phyloP scores from a whole-genome alignment of 495 filamentous ascomycete genomes.

The Schizothecium vesticola region DNA sequence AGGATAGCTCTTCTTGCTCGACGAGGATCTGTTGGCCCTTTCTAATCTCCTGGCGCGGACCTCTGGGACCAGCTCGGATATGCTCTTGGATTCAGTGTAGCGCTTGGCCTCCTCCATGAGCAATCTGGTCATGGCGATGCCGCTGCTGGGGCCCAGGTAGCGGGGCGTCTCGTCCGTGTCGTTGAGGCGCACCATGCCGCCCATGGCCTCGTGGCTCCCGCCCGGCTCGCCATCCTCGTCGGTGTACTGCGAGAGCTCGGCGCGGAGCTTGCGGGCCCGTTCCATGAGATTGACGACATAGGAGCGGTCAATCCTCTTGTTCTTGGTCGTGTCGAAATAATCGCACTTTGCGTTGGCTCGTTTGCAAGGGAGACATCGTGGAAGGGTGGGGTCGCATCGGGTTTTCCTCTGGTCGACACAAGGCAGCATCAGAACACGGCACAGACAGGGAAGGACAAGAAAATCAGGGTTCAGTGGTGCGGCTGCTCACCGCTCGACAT shows the following conservation, averaged over 20 bases:
- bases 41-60: constrained; percentile 34
- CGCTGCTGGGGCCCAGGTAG: constrained; percentile 86
- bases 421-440: not conserved
- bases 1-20: constrained; percentile 57
- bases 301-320: constrained; percentile 67
- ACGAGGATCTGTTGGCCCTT: constrained; percentile 24
- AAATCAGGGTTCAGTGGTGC: not conserved
- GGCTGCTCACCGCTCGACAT: constrained; percentile 67
- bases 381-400: constrained; percentile 84
- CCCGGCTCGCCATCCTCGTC: constrained; percentile 60
- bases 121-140: constrained; percentile 85
- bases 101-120: constrained; percentile 93
- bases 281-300: constrained; percentile 87
- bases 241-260: constrained; percentile 57
- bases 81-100: constrained; percentile 75
- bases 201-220: constrained; percentile 69
- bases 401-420: constrained; percentile 68
- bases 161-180: constrained; percentile 75
- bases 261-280: constrained; percentile 70
- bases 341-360: constrained; percentile 83
- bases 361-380: constrained; percentile 88
- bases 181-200: constrained; percentile 73
- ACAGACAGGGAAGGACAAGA: not conserved
- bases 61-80: constrained; percentile 80
- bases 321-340: constrained; percentile 83